Base-by-base conservation (phyloP, 2,329 filamentous ascomycete genomes). In the Phaeosphaeria sp. region DNA sequence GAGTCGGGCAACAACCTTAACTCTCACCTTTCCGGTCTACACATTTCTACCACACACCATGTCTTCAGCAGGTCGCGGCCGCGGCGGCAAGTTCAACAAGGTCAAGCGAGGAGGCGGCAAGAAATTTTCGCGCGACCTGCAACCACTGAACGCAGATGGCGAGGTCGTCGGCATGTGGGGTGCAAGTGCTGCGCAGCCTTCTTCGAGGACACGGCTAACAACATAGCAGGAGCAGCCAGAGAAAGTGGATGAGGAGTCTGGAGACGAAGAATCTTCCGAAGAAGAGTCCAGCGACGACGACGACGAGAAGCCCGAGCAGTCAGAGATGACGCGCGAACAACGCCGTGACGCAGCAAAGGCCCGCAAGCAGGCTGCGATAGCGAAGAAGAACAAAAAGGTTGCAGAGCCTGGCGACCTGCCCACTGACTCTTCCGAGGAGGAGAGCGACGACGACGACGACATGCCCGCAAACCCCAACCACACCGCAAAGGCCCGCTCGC, bases 391-490 rank as follows among this genome's bases (percentile, higher is more conserved):
- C 76, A 84, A 87, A 60, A 87, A 87, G 58, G 82, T 85, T 30
- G 89, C 93, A 25, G 89, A 92, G 72, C 90, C 93, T 9, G 94
- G 94, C 68, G 94, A 98, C 74, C 78, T 98, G 66, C 94, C 93
- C 3, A 85, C 92, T 5, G 90, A 88, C 64, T 87, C 86, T 4
- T 85, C 85, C 18, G 85, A 87, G 49, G 84, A 87, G 33, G 84
- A 87, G 48, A 83, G 85, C 15, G 83, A 85, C 21, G 83, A 84
- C 21, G 83, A 84, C 20, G 84, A 86, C 20, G 84, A 86, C 61
- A 89, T 91, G 86, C 93, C 92, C 55, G 91, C 90, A 60, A 97
- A 97, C 80, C 93, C 94, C 18, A 97, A 97, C 80, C 93, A 97
- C 73, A 87, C 85, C 20, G 82, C 83, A 60, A 86, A 87, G 59